phyloP scores from a whole-genome alignment of 2,329 filamentous ascomycete species.

The Diplodia intermedia region DNA sequence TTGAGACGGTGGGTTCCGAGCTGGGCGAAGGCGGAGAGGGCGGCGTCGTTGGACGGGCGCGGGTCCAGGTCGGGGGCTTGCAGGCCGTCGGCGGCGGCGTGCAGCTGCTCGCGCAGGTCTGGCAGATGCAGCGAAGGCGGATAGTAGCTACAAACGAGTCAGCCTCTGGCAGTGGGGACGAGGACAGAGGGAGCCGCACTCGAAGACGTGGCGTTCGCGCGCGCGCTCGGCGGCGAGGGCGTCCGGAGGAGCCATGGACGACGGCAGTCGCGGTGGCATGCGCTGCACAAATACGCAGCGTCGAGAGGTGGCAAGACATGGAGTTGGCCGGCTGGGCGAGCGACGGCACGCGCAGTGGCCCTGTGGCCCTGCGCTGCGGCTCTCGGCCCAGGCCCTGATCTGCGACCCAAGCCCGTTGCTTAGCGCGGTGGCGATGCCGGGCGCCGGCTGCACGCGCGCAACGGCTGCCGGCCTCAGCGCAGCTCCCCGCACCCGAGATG shows the following conservation, averaged over 20 bases:
- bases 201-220: constrained; percentile 10
- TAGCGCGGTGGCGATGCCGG: too few species aligned
- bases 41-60: constrained; percentile 41
- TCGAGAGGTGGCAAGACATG: too few species aligned
- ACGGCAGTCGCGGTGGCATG: neutral
- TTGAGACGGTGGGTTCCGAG: constrained; percentile 48
- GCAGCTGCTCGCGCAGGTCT: neutral
- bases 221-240: neutral
- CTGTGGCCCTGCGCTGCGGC: too few species aligned
- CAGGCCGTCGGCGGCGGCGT: constrained; percentile 7
- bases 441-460: too few species aligned
- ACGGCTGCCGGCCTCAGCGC: too few species aligned
- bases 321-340: too few species aligned
- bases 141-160: neutral
- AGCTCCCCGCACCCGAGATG: too few species aligned
- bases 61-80: constrained; percentile 37
- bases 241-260: neutral
- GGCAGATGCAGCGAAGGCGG: neutral
- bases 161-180: neutral
- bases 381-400: too few species aligned
- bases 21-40: constrained; percentile 48
- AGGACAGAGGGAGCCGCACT: neutral
- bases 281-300: too few species aligned
- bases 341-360: too few species aligned
- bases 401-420: too few species aligned